Conservation (phyloP, 768 basidiomycete genomes). For the Leccinum disarticulatum region DNA sequence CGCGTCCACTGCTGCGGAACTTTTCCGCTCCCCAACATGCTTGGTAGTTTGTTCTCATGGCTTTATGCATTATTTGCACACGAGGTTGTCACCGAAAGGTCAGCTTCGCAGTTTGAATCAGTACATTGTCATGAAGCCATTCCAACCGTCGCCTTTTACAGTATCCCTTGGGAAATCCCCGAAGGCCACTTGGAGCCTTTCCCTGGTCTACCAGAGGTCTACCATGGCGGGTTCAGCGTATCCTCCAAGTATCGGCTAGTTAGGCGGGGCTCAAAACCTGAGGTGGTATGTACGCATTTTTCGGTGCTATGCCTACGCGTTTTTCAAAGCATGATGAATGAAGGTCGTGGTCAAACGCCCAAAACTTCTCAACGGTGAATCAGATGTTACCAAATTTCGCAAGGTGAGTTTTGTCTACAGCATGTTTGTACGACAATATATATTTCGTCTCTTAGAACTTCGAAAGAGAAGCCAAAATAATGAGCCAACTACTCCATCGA, state of each 20-base stretch:
- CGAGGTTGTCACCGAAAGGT: no score
- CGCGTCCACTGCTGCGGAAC: no score
- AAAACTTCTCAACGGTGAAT: neutral
- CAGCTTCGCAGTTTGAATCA: no score
- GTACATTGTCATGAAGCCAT: no score
- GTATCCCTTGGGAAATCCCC: neutral
- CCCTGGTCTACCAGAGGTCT: constrained; percentile 9
- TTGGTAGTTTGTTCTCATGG: no score
- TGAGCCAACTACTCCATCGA: constrained; percentile 6
- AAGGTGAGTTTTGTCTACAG: constrained; percentile 5
- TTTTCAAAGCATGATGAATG: neutral
- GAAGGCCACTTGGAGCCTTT: constrained; percentile 6
- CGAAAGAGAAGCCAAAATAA: constrained; percentile 5
- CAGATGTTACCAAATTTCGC: neutral
- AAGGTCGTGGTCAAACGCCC: constrained; percentile 17
- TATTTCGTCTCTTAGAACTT: constrained; percentile 5
- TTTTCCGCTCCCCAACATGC: no score
- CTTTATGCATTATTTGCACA: no score
- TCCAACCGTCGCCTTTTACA: neutral
- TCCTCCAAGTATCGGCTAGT: constrained; percentile 6
- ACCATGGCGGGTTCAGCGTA: constrained; percentile 11
- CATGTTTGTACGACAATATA: neutral
- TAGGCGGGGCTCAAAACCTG: constrained; percentile 1
- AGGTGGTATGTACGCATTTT: constrained; percentile 13
- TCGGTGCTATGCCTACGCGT: neutral